Evolutionary conservation across 441 rosid genomes (phyloP), one percentile per base, ranked within the genome.

Genomic region (Flueggea neowawraea): DNA sequence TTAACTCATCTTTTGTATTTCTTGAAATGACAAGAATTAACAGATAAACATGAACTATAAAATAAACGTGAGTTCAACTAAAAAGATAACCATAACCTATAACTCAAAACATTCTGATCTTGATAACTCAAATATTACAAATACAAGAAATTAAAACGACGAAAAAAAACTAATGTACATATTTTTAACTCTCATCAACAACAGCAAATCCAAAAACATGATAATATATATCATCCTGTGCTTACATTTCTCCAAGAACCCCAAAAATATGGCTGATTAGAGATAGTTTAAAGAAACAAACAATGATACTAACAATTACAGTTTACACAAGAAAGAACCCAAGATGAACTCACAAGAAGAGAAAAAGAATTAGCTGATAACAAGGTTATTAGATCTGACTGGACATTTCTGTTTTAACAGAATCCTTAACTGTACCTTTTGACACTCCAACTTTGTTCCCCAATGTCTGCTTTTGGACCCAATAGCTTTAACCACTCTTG

Each of bases 361-460:
- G 6, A 60, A 43, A 48, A 55, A 43, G 12, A 43, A 43, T 72
- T 31, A 78, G 68, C 73, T 75, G 16, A 67, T 63, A n/a, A 84
- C 67, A 14, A 79, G 67, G 70, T 39, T 64, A 41, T 59, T 71
- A 44, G 85, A 75, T 72, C 86, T 54, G 65, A 84, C 49, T 9
- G 83, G 78, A 54, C 71, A 70, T 62, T 76, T 89, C 61, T 85
- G 92, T 70, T 83, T 90, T 31, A 82, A 73, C 14, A 82, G 75
- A 75, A 80, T 76, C 73, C 80, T 80, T 16, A 80, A 68, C 76
- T 80, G 97, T 73, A 87, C 88, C 77, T 80, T 92, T 60, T 88
- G 97, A 43, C 89, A 80, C 73, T 92, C 97, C 32, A 88, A 62
- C 72, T 86, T 90, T 36, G 86, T 72, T n/a, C 94, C 91, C 96